Conservation (phyloP, 1,284 basidiomycete genomes). For the Cutaneotrichosporon sp. region DNA sequence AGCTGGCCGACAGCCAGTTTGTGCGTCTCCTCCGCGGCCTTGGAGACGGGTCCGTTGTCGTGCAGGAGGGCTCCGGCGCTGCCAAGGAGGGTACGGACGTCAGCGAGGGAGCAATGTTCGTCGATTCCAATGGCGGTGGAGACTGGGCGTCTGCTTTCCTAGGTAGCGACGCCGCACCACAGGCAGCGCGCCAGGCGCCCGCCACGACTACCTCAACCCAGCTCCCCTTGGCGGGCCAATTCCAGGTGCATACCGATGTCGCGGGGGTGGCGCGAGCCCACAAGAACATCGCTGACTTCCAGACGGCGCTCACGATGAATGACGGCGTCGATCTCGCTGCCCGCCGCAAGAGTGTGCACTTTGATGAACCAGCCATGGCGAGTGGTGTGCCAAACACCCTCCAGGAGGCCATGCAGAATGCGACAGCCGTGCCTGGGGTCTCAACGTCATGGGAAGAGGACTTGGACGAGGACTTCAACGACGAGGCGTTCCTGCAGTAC, state of each 20-base stretch:
- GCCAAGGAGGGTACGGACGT: constrained; percentile 31
- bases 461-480: constrained; percentile 32
- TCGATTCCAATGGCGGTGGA: constrained; percentile 26
- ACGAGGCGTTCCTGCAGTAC: constrained; percentile 36
- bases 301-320: constrained; percentile 30
- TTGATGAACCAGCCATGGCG: constrained; percentile 26
- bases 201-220: no score
- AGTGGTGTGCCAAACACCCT: constrained; percentile 37
- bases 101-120: constrained; percentile 44
- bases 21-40: constrained; percentile 80
- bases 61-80: constrained; percentile 55
- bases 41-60: constrained; percentile 73
- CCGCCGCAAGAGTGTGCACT: constrained; percentile 47
- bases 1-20: constrained; percentile 84
- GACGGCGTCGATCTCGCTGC: constrained; percentile 3
- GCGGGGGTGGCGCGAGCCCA: neutral
- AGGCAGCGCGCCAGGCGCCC: constrained; percentile 27
- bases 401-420: constrained; percentile 50
- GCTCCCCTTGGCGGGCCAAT: no score
- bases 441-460: constrained; percentile 45
- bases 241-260: neutral
- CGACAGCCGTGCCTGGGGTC: constrained; percentile 39
- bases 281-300: constrained; percentile 16
- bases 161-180: neutral
- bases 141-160: constrained; percentile 18